Conservation (phyloP, 1,284 basidiomycete genomes). For the Exobasidium rhododendri region DNA sequence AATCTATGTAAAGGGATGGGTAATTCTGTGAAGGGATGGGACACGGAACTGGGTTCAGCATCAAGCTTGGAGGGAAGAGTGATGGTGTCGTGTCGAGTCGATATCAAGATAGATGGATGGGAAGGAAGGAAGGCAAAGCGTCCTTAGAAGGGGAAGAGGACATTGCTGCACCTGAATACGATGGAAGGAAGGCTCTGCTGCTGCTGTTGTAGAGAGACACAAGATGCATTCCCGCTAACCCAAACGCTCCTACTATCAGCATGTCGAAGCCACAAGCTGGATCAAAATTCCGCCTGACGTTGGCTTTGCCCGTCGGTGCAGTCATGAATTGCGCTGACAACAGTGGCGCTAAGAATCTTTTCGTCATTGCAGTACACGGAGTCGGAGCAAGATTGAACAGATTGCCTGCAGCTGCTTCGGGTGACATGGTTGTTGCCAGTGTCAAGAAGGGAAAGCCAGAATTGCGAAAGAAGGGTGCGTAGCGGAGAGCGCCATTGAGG, state of each 20-base stretch:
- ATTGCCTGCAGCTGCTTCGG: slow-evolving; percentile 94
- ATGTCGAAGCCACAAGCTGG: slow-evolving; percentile 62
- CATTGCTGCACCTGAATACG: no score
- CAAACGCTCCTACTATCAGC: slow-evolving; percentile 23
- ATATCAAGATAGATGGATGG: no score
- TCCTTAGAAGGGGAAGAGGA: no score
- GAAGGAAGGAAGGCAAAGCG: no score
- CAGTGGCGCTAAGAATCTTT: slow-evolving; percentile 95
- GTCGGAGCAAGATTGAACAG: slow-evolving; percentile 95
- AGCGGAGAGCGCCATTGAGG: background rate
- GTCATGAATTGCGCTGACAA: slow-evolving; percentile 99
- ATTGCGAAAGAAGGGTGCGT: slow-evolving; percentile 96
- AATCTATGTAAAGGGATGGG: no score
- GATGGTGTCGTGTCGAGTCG: no score
- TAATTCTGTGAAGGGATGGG: no score
- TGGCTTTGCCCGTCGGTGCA: slow-evolving; percentile 85
- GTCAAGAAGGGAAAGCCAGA: slow-evolving; percentile 99
- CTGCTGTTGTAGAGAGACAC: no score
- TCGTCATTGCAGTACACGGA: slow-evolving; percentile 83
- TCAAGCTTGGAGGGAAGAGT: no score
- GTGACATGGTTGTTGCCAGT: slow-evolving; percentile 97
- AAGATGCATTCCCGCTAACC: no score
- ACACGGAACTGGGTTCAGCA: no score
- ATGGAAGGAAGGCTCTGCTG: no score
- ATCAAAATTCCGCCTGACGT: slow-evolving; percentile 85